These are phyloP conservation scores for Eucalyptus albens DNA, from an alignment of 345 rosid genomes.

Conservation along the genomic window DNA sequence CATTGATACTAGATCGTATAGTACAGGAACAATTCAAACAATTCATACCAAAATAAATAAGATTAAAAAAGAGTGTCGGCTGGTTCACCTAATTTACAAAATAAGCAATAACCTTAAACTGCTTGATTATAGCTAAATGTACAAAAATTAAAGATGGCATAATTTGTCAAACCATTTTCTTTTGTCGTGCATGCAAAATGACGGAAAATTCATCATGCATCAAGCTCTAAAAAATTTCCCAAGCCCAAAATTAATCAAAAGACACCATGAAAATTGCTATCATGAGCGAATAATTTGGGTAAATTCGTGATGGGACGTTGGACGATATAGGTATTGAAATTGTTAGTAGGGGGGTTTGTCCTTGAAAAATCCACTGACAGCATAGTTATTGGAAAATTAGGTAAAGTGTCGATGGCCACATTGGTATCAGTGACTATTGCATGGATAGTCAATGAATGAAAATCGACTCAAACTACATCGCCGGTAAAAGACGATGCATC, in stretches of 20 bases:
- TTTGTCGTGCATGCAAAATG: not conserved
- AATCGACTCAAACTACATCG: not conserved
- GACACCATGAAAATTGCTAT: not conserved
- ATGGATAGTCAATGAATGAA: not conserved
- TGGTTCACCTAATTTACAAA: rapidly evolving
- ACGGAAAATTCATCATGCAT: not conserved
- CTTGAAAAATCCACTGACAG: not conserved
- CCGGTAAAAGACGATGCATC: not conserved
- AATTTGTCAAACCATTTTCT: no score
- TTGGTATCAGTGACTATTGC: not conserved
- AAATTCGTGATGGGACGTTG: rapidly evolving
- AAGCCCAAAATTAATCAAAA: not conserved
- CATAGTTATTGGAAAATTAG: not conserved
- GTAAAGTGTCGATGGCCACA: not conserved
- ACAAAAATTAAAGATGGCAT: no score
- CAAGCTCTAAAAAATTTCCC: not conserved
- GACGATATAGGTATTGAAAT: not conserved
- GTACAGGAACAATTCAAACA: no score
- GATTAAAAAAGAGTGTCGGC: no score
- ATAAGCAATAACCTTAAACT: no score
- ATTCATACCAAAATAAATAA: no score
- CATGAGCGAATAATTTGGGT: not conserved
- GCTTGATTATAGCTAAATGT: no score
- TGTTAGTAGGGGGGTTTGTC: not conserved
- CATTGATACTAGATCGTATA: no score